Base-by-base conservation (phyloP, 768 basidiomycete genomes). In the Boletus rufocinnamomeus region DNA sequence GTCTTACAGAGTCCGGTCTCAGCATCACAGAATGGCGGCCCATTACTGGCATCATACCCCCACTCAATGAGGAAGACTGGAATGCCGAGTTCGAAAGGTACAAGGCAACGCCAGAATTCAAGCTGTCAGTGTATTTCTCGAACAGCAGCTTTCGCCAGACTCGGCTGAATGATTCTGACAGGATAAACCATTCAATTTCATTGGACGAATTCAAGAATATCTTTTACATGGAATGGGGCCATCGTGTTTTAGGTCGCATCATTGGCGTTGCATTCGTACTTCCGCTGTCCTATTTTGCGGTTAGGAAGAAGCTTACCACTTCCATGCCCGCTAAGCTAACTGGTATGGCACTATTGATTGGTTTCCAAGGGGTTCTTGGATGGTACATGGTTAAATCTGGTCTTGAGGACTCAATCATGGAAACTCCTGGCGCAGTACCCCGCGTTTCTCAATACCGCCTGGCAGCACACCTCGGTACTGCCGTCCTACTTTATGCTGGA, bases 381-480 rank as follows among this genome's bases (percentile, higher is more conserved):
- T 99, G 97, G 97, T 98, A 98, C 79, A 99, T 99, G 97, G 97
- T 99, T 55, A 90, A 95, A 72, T 98, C 95, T 14, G 97, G 97
- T 2, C 79, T 99, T 13, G 90, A 95, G 65, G 84, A 91, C 53
- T 83, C 89, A 13, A 78, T 92, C 53, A 80, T 98, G 76, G 82
- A 87, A 7, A 87, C 82, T 9, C 90, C 91, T 4, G 89, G 88
- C 17, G 87, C 91, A 13, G 89, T 96, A 8, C 95, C 97, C 2
- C 88, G 97, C 8, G 97, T 99, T 10, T 95, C 93, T 19, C 97
- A 99, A 71, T 99, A 99, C 72, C 83, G 97, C 13, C 84, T 99
- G 27, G 97, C 95, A 2, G 91, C 95, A 19, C 97, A 99, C 72
- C 82, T 99, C 4, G 89, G 90, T n/a, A 80, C 93, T 50, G 97